phyloP scores from a whole-genome alignment of 23 red algal species.

The Gracilaria domingensis region DNA sequence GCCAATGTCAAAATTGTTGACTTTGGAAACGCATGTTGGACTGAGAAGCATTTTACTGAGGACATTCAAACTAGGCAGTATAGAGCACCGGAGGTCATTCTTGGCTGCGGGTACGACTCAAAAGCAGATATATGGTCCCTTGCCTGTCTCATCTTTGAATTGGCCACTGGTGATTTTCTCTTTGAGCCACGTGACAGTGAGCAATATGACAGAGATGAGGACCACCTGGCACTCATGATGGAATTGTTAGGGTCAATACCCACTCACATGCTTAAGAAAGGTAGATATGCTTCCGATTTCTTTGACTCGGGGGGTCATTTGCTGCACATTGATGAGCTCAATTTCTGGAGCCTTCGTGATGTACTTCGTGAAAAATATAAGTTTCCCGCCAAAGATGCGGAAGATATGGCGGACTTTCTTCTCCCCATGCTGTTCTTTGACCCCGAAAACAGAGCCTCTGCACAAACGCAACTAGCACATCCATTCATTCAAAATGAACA shows the following conservation, averaged over 20 bases:
- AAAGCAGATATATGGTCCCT: slow-evolving; percentile 97
- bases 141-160: slow-evolving; percentile 93
- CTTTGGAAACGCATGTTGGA: slow-evolving; percentile 99
- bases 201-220: slow-evolving; percentile 90
- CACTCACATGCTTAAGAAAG: slow-evolving; percentile 55
- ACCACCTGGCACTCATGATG: slow-evolving; percentile 95
- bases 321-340: slow-evolving; percentile 78
- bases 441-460: slow-evolving; percentile 65
- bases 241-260: slow-evolving; percentile 92
- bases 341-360: slow-evolving; percentile 90
- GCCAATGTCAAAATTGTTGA: slow-evolving; percentile 87
- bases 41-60: slow-evolving; percentile 89
- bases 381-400: slow-evolving; percentile 75
- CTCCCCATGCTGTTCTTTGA: slow-evolving; percentile 87
- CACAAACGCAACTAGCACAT: slow-evolving; percentile 66
- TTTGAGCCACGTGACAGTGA: slow-evolving; percentile 94
- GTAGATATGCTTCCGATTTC: slow-evolving; percentile 72
- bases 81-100: slow-evolving; percentile 91
- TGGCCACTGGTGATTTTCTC: slow-evolving; percentile 97
- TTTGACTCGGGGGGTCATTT: slow-evolving; percentile 77
- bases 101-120: slow-evolving; percentile 89
- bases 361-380: slow-evolving; percentile 93
- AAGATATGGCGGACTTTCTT: slow-evolving; percentile 74
- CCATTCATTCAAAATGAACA: slow-evolving; percentile 55
- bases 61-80: slow-evolving; percentile 99